Evolutionary conservation across 352 stramenopile species (phyloP).

Genomic region (Globisporangium iwayamae): DNA sequence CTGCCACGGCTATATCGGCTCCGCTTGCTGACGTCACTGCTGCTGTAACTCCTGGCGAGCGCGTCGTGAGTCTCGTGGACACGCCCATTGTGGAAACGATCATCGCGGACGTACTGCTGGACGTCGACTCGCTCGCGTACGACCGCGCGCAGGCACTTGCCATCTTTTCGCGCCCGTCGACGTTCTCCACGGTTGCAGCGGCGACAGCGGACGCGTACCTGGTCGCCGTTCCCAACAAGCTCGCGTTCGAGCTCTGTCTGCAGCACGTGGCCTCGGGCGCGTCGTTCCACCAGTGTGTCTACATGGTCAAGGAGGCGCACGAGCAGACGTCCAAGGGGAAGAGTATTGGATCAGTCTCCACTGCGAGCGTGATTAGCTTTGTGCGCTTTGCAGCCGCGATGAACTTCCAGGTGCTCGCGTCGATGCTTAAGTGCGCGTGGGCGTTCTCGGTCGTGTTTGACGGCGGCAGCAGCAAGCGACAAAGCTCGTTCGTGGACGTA

Average conservation of each 20-base stretch:
- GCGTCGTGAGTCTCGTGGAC: conserved; percentile 13
- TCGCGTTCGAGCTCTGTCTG: conserved; percentile 14
- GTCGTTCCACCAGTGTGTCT: conserved; percentile 8
- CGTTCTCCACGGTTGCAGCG: not conserved
- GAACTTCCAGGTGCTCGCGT: conserved; percentile 17
- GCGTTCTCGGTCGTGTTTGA: conserved; percentile 18
- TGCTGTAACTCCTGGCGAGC: not conserved
- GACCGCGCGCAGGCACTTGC: conserved; percentile 11
- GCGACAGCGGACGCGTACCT: conserved; percentile 11
- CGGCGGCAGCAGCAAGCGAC: conserved; percentile 1
- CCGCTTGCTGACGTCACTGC: not conserved
- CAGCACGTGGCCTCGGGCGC: conserved; percentile 8
- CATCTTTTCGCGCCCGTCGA: conserved; percentile 4
- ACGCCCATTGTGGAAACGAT: conserved; percentile 17
- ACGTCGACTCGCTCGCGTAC: conserved; percentile 13
- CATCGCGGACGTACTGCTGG: conserved; percentile 13
- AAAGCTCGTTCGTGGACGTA: conserved; percentile 10
- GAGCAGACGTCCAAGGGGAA: not conserved
- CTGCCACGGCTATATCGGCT: no score
- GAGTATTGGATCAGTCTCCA: not conserved
- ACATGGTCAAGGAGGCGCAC: conserved; percentile 12
- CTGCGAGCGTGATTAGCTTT: conserved; percentile 8
- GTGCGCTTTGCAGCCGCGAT: conserved; percentile 13
- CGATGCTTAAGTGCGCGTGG: conserved; percentile 10
- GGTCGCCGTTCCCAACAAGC: conserved; percentile 6